phyloP scores from a whole-genome alignment of 1,284 basidiomycete genomes.

The Ustilago xerochloae region DNA sequence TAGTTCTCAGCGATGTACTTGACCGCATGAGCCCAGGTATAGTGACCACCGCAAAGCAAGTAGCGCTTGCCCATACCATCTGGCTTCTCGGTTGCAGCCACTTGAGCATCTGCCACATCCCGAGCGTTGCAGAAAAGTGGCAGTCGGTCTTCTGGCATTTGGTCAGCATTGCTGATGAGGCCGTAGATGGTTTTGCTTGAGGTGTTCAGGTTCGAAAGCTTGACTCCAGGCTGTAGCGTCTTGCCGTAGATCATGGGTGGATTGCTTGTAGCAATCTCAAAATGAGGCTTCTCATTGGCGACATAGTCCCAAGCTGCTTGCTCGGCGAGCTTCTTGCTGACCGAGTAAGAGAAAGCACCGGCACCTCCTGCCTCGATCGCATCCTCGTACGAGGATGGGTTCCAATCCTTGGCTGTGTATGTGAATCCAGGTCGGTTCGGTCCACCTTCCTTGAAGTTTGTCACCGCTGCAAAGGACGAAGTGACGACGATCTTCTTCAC shows the following conservation, averaged over 20 bases:
- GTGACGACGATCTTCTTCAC: conserved; percentile 65
- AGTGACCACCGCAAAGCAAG: conserved; percentile 55
- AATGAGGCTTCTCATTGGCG: conserved; percentile 48
- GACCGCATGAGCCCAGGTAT: conserved; percentile 57
- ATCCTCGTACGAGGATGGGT: conserved; percentile 53
- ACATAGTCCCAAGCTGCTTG: conserved; percentile 61
- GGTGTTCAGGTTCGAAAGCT: conserved; percentile 56
- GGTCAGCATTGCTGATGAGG: conserved; percentile 50
- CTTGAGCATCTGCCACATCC: conserved; percentile 63
- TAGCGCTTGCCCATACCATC: conserved; percentile 51
- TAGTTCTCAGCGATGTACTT: conserved; percentile 43
- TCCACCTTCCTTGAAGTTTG: conserved; percentile 53
- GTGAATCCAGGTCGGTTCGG: conserved; percentile 57
- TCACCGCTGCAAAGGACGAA: conserved; percentile 62
- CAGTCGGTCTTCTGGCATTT: conserved; percentile 64
- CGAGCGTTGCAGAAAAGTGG: conserved; percentile 66
- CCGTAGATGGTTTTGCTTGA: conserved; percentile 57
- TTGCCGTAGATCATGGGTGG: conserved; percentile 64
- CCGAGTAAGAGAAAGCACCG: conserved; percentile 59
- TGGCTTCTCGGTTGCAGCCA: conserved; percentile 48
- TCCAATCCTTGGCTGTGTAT: conserved; percentile 59
- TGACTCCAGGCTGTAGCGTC: conserved; percentile 51
- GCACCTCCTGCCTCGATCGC: conserved; percentile 49
- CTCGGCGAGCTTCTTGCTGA: conserved; percentile 62
- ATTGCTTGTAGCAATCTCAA: conserved; percentile 51